phyloP scores from a whole-genome alignment of 495 filamentous ascomycete genomes.

The Penicillium waksmanii region DNA sequence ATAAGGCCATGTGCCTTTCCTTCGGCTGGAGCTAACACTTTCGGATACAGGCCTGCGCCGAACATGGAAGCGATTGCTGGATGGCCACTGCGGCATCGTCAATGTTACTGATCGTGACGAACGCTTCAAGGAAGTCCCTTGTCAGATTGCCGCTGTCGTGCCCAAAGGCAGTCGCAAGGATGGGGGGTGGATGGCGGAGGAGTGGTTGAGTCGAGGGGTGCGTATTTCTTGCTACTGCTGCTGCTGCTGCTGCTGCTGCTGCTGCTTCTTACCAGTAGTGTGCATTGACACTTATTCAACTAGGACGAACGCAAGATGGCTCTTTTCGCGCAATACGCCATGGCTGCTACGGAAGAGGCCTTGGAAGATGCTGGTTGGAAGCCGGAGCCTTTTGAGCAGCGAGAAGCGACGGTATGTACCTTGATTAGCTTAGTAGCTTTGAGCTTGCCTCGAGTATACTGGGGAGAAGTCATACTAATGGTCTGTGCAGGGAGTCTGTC shows the following conservation, averaged over 20 bases:
- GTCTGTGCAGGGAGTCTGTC: constrained; percentile 69
- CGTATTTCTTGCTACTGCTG: constrained; percentile 8
- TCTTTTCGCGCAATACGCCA: constrained; percentile 87
- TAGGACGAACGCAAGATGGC: constrained; percentile 86
- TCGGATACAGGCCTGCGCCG: constrained; percentile 62
- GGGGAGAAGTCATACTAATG: constrained; percentile 7
- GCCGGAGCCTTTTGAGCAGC: constrained; percentile 61
- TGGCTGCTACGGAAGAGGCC: constrained; percentile 86
- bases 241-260: constrained; percentile 1
- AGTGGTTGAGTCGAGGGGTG: constrained; percentile 71
- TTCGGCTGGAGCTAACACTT: constrained; percentile 4
- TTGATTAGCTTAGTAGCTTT: background rate
- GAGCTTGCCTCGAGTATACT: background rate
- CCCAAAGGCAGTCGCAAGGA: constrained; percentile 60
- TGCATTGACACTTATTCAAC: constrained; percentile 6
- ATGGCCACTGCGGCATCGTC: constrained; percentile 77
- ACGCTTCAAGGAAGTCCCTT: constrained; percentile 71
- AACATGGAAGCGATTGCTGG: constrained; percentile 81
- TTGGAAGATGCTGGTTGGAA: constrained; percentile 82
- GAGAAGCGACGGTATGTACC: constrained; percentile 65
- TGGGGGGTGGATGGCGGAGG: constrained; percentile 71
- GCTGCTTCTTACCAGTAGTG: constrained; percentile 2
- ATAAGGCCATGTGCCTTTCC: no score
- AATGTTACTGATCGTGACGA: constrained; percentile 63
- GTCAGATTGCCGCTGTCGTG: constrained; percentile 82